These are phyloP conservation scores for Chondrus crispus DNA, from an alignment of 23 red algal species.

Conservation along the genomic window DNA sequence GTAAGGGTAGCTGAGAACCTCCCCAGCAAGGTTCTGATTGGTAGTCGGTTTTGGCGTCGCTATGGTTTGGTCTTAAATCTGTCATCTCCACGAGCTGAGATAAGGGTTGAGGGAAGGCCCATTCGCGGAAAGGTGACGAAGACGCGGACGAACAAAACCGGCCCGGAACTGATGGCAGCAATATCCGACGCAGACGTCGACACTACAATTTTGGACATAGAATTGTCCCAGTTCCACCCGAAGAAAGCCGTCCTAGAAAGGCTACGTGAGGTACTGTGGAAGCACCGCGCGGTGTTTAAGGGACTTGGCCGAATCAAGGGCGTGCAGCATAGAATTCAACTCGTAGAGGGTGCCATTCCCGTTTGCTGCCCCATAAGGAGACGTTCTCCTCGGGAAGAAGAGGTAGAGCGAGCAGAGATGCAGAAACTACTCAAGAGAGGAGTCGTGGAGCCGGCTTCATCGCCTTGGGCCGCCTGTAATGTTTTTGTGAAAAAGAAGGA, in stretches of 20 bases:
- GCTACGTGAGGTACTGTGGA: not conserved
- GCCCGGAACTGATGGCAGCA: too few relatives aligned
- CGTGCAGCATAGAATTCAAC: not conserved
- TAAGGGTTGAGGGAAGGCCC: too few relatives aligned
- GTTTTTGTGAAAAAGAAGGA: constrained; percentile 13
- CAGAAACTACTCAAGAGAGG: not conserved
- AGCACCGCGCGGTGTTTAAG: not conserved
- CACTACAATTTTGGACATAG: not conserved
- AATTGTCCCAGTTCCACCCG: too few relatives aligned
- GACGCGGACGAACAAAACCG: too few relatives aligned
- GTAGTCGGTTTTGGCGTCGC: too few relatives aligned
- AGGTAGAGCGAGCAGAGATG: not conserved
- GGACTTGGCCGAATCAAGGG: not conserved
- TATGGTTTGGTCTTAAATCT: too few relatives aligned
- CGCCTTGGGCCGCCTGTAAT: not conserved
- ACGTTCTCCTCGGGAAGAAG: not conserved
- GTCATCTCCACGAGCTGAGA: too few relatives aligned
- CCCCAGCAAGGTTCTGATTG: too few relatives aligned
- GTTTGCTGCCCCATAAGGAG: not conserved
- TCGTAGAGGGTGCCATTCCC: not conserved
- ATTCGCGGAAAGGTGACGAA: too few relatives aligned
- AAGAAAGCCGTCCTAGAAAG: not conserved
- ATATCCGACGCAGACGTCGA: too few relatives aligned
- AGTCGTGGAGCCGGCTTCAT: not conserved
- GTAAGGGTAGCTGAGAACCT: too few relatives aligned